Evolutionary conservation across 257 asterid species (phyloP).

Genomic region (Euphrasia confusa): DNA sequence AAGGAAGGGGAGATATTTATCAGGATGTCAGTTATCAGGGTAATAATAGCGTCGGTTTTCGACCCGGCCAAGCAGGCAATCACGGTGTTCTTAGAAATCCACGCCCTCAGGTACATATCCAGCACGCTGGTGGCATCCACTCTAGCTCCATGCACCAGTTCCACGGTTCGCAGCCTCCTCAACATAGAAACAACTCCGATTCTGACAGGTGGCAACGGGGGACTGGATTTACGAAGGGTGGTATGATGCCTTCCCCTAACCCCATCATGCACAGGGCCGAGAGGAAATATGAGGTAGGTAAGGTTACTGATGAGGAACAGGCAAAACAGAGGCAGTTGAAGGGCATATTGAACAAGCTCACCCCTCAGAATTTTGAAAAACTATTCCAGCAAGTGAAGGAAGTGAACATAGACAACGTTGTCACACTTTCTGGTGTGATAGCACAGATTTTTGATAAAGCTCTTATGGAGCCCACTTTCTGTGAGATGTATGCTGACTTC

Average conservation of each 20-base stretch:
- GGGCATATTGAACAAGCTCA: conserved; percentile 84
- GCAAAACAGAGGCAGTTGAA: conserved; percentile 86
- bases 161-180: conserved; percentile 41
- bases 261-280: conserved; percentile 83
- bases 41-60: conserved; percentile 34
- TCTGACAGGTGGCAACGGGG: conserved; percentile 91
- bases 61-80: conserved; percentile 48
- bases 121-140: conserved; percentile 48
- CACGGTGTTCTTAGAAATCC: conserved; percentile 59
- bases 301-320: conserved; percentile 75
- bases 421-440: conserved; percentile 72
- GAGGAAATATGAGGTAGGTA: conserved; percentile 80
- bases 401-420: conserved; percentile 70
- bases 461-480: conserved; percentile 90
- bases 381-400: conserved; percentile 79
- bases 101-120: conserved; percentile 49
- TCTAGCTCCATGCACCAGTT: conserved; percentile 61
- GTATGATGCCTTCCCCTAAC: conserved; percentile 45
- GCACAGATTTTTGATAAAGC: conserved; percentile 97
- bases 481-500: conserved; percentile 96
- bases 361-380: conserved; percentile 92
- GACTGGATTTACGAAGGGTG: conserved; percentile 63
- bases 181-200: conserved; percentile 59
- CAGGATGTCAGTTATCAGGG: conserved; percentile 36
- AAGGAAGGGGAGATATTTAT: conserved; percentile 54